A percentile compares a stretch with the other conserved stretches of the same genome.
Conservation (phyloP, 2,329 filamentous ascomycete genomes). For the Ophiocordyceps camponoti-floridani region DNA sequence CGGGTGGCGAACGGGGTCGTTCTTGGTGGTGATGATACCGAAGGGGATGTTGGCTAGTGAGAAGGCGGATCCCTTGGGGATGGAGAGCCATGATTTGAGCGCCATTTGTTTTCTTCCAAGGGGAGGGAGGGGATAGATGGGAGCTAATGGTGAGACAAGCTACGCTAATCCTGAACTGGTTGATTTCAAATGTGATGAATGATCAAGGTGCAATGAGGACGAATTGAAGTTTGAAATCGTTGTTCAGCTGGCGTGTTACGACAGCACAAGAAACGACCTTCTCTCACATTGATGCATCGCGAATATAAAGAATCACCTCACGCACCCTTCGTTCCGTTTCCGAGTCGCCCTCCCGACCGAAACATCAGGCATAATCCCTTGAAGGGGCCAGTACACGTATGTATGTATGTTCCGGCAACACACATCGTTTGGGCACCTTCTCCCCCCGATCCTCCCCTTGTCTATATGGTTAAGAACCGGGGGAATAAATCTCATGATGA, state of each 20-base stretch:
- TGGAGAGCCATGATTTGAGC: constrained; percentile 9
- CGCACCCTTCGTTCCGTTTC: background rate
- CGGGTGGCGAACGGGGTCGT: constrained; percentile 36
- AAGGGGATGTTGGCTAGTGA: constrained; percentile 71
- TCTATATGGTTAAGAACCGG: background rate
- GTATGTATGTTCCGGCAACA: background rate
- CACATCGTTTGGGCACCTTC: background rate
- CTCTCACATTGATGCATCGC: too few relatives aligned
- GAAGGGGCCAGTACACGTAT: background rate
- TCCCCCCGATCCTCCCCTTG: too few relatives aligned
- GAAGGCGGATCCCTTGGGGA: constrained; percentile 24
- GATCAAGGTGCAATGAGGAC: background rate
- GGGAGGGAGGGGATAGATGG: background rate
- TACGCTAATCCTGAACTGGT: too few relatives aligned
- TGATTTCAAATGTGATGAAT: background rate
- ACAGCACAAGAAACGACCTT: too few relatives aligned
- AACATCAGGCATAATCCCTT: background rate
- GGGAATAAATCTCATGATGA: too few relatives aligned
- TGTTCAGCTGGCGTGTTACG: background rate
- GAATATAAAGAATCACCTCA: too few relatives aligned
- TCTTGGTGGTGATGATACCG: constrained; percentile 54
- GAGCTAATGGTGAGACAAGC: background rate
- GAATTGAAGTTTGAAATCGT: background rate
- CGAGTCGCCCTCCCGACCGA: background rate
- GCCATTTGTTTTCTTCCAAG: background rate